Percentiles rank a stretch among this genome's conserved stretches.
phyloP scores from a whole-genome alignment of 257 asterid genomes.

The Capsicum rhomboideum region DNA sequence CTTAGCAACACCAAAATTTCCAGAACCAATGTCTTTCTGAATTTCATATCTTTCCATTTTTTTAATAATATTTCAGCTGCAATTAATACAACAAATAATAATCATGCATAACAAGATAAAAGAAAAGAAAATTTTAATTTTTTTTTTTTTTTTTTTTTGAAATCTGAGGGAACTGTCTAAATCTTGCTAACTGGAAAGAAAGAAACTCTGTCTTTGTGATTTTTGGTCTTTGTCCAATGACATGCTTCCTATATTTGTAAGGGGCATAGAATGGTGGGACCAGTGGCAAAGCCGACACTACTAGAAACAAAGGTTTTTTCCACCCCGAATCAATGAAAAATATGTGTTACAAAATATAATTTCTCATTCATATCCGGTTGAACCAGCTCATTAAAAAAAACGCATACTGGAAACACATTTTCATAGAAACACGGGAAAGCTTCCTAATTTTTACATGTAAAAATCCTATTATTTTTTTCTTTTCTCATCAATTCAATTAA shows the following conservation, averaged over 20 bases:
- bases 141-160: no score
- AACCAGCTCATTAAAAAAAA: no score
- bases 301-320: no score
- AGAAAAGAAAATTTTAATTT: no score
- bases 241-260: neutral
- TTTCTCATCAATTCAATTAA: no score
- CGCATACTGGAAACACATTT: no score
- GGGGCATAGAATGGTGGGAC: neutral
- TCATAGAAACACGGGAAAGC: no score
- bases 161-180: neutral
- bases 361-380: no score
- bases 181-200: neutral
- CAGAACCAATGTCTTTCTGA: conserved; percentile 6
- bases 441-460: no score
- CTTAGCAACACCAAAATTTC: conserved; percentile 8
- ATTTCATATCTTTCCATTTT: conserved; percentile 5
- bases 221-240: neutral
- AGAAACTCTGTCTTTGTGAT: neutral
- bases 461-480: no score
- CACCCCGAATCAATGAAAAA: no score
- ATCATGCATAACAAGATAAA: neutral
- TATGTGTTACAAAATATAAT: no score
- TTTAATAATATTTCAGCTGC: neutral
- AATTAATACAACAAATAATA: neutral
- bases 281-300: accelerated